Base-by-base conservation (phyloP, 2,329 filamentous ascomycete species). In the Verticillium nubilum region DNA sequence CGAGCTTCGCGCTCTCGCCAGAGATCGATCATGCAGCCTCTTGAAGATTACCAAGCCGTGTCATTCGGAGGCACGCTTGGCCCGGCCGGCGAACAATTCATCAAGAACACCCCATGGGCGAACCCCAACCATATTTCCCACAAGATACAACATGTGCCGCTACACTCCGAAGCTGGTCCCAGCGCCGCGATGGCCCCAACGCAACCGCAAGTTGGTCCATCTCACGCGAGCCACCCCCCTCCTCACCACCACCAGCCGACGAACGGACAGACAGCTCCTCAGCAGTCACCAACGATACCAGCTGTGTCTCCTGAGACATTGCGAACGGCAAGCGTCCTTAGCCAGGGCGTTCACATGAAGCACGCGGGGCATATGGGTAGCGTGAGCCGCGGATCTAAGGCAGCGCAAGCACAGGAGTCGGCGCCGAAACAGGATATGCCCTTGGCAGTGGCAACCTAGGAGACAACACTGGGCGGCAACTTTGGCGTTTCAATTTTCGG, bases 91-190 rank as follows among this genome's bases (percentile, higher is more conserved):
- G 91, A 96, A 72, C 89, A 94, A 64, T 96, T 95, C 66, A 82
- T 96, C 59, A 91, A 96, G 68, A 88, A 94, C 66, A 96, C 91
- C 5, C 89, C 92, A 1, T 97, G 93, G 93, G 92, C 92, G 35
- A 96, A 96, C 70, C 91, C 92, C 19, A 91, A 94, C 65, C 88
- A 92, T 69, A 87, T 89, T 6, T 83, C 86, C 10, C 87, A 91
- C 69, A 82, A 84, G 63, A 71, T 77, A 58, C 73, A 76, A 47
- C 73, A 67, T 70, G 73, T 66, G 65, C 74, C 61, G 62, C 74
- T 42, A 35, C 62, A 59, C 27, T 56, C 58, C 3, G 67, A 65
- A 15, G 58, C 50, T 12, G 59, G 52, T 1, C 54, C 42, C 54
- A 52, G 52, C 59, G 52, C 47, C 54, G 58, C 63, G 52, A 64